Evolutionary conservation across 139 green algal species (phyloP).

Genomic region (Trebouxia sp.): DNA sequence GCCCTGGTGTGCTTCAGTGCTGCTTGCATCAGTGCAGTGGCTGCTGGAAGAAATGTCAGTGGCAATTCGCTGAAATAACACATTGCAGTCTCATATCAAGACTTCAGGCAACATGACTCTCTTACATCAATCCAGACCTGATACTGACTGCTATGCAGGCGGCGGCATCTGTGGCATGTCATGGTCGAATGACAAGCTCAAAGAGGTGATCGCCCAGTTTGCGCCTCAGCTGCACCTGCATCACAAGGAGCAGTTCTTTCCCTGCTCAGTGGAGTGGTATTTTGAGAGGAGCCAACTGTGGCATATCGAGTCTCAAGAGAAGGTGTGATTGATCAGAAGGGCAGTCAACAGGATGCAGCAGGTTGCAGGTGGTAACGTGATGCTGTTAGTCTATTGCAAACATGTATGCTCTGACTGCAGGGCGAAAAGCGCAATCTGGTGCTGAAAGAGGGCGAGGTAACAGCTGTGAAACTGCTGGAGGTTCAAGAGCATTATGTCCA

Average conservation of each 20-base stretch:
- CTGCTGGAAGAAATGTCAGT: too few species aligned
- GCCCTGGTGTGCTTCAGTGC: too few species aligned
- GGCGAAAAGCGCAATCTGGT: not conserved
- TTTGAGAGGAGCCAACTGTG: slow-evolving; percentile 2
- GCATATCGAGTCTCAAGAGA: not conserved
- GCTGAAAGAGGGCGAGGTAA: not conserved
- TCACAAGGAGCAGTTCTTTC: not conserved
- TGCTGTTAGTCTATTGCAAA: too few species aligned
- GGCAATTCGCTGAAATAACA: too few species aligned
- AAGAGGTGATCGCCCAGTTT: slow-evolving; percentile 1
- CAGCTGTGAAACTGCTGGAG: not conserved
- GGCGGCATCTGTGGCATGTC: not conserved
- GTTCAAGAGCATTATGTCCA: not conserved
- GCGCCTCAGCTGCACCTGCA: slow-evolving; percentile 2
- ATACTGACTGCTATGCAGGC: too few species aligned
- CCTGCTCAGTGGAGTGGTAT: slow-evolving; percentile 29
- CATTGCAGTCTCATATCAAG: too few species aligned
- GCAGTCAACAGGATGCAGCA: too few species aligned
- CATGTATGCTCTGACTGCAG: too few species aligned
- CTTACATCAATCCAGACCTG: too few species aligned
- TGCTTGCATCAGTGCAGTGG: too few species aligned
- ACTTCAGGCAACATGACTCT: too few species aligned
- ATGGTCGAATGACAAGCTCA: not conserved
- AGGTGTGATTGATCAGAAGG: too few species aligned
- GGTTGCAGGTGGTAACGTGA: not conserved